Conservation (phyloP, 768 basidiomycete species). For the Termitomyces sp. region DNA sequence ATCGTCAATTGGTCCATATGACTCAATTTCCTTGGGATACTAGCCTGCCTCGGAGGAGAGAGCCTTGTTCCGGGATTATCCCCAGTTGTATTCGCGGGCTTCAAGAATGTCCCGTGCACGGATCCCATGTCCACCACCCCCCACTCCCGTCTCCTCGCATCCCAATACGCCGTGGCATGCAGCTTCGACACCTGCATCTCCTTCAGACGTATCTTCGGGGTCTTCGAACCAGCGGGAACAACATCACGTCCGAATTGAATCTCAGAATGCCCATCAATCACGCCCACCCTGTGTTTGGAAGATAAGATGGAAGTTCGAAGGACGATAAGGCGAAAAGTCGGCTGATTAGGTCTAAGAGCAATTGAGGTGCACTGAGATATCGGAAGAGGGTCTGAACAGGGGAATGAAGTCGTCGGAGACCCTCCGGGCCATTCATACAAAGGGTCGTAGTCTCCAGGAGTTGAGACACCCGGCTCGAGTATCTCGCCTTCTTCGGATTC, state of each 20-base stretch:
- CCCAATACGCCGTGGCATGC: slow-evolving; percentile 76
- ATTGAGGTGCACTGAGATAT: slow-evolving; percentile 6
- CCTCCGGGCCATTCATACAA: slow-evolving; percentile 61
- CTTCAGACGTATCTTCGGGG: slow-evolving; percentile 69
- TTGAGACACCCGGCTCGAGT: slow-evolving; percentile 14
- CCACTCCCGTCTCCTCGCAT: slow-evolving; percentile 58
- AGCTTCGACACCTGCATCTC: slow-evolving; percentile 84
- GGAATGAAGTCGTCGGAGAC: slow-evolving; percentile 6
- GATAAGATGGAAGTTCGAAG: slow-evolving; percentile 61
- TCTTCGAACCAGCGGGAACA: slow-evolving; percentile 44
- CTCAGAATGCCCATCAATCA: slow-evolving; percentile 52
- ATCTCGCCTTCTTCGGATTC: slow-evolving; percentile 30
- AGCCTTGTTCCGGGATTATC: slow-evolving; percentile 43
- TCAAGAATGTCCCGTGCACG: slow-evolving; percentile 77
- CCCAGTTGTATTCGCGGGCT: slow-evolving; percentile 24
- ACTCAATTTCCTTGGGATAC: slow-evolving; percentile 57
- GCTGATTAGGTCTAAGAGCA: slow-evolving; percentile 23
- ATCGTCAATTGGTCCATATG: slow-evolving; percentile 67
- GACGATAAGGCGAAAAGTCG: slow-evolving; percentile 49
- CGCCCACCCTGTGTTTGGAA: slow-evolving; percentile 36
- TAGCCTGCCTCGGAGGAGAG: slow-evolving; percentile 64
- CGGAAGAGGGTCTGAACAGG: slow-evolving; percentile 6
- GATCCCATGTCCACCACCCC: slow-evolving; percentile 82
- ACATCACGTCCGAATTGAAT: slow-evolving; percentile 75
- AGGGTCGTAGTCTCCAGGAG: slow-evolving; percentile 40